phyloP scores from a whole-genome alignment of 495 filamentous ascomycete species.

The Opeltia flavorubescens region DNA sequence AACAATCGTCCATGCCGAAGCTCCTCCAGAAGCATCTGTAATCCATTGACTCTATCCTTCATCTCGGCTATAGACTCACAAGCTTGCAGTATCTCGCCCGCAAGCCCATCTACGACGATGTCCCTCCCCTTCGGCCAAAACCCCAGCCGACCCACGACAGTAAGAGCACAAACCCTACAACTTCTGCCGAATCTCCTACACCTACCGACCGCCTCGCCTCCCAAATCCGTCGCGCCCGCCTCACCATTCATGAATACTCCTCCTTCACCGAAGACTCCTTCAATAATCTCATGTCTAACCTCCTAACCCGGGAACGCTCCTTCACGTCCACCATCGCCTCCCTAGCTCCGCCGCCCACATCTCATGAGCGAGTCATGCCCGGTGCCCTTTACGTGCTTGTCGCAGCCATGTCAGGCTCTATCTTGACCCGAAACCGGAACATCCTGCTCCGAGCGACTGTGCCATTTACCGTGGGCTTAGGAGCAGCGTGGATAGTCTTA shows the following conservation, averaged over 20 bases:
- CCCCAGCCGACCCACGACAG: slow-evolving; percentile 20
- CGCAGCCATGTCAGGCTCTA: slow-evolving; percentile 80
- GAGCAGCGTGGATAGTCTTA: slow-evolving; percentile 58
- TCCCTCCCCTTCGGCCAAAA: slow-evolving; percentile 26
- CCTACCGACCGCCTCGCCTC: slow-evolving; percentile 80
- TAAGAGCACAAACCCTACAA: slow-evolving; percentile 47
- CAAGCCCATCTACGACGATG: slow-evolving; percentile 84
- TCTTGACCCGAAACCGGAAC: slow-evolving; percentile 72
- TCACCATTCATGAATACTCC: slow-evolving; percentile 64
- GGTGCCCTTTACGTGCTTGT: slow-evolving; percentile 82
- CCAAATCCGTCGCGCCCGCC: slow-evolving; percentile 67
- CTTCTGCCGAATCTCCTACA: slow-evolving; percentile 64
- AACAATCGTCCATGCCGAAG: slow-evolving; percentile 35
- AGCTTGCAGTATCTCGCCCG: slow-evolving; percentile 30
- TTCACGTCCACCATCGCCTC: slow-evolving; percentile 77
- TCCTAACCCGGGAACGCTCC: slow-evolving; percentile 56
- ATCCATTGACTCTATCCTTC: slow-evolving; percentile 6
- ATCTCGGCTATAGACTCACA: slow-evolving; percentile 9
- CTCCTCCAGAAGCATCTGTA: not conserved
- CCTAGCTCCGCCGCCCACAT: slow-evolving; percentile 69
- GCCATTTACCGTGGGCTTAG: slow-evolving; percentile 57
- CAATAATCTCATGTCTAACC: slow-evolving; percentile 58
- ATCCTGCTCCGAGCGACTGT: slow-evolving; percentile 58
- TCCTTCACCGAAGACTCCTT: slow-evolving; percentile 58
- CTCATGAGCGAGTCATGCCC: slow-evolving; percentile 71